Evolutionary conservation across 768 basidiomycete genomes (phyloP), one percentile per base, ranked within the genome.

Genomic region (Neoboletus brunneissimus): DNA sequence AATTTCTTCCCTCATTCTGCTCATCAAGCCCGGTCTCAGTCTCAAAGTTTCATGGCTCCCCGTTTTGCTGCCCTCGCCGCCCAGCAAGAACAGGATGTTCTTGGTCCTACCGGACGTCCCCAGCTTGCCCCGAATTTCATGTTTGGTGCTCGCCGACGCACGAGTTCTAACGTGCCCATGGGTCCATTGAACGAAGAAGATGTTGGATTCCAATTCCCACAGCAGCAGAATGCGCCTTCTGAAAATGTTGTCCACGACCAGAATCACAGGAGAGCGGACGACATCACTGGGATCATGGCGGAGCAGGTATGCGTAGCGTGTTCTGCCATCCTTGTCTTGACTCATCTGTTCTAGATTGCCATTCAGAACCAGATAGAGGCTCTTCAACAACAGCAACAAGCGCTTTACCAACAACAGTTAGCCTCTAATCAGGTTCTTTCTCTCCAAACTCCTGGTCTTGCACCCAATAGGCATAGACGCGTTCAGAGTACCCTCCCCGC

Each of bases 91-190:
- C 64, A 65, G 40, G 85, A 89, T 59, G 43, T 76, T 54, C 64
- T 88, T 48, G 86, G 90, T 32, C 84, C 90, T 16, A 81, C 87
- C 29, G 88, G 91, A 44, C 86, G 93, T 59, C 93, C 92, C 38
- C 92, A 94, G 68, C 83, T 95, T 38, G 91, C 92, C 12, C 93
- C 93, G n/a, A 79, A 80, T 48, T 96, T 97, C 73, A 92, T 88
- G 80, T 97, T 95, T 70, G 94, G 93, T 48, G 83, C 85, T 54
- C 75, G 75, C 62, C 72, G 75, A 53, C 77, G 78, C 57, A 76
- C 84, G 27, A 84, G 81, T 66, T 73, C 77, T 35, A 70, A 73
- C 40, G 75, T 78, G 25, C 79, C 82, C 13, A 78, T 88, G 74
- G 88, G 84, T 4, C 87, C 89, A 29, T 77, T 89, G 66, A 88